A percentile compares a stretch with the other conserved stretches of the same genome.
Conservation (phyloP, 495 filamentous ascomycete species). For the Talaromyces trachyspermus region DNA sequence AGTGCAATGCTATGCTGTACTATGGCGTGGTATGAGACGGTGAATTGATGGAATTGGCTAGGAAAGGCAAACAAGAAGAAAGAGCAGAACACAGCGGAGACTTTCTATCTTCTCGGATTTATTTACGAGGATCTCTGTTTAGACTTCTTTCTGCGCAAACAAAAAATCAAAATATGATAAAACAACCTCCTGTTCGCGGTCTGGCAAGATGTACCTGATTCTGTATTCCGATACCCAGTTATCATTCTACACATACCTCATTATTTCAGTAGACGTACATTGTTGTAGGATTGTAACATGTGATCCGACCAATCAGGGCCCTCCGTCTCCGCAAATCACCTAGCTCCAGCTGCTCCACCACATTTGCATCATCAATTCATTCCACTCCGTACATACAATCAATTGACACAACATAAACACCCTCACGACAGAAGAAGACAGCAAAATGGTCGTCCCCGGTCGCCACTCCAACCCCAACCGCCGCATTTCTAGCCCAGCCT, state of each 20-base stretch:
- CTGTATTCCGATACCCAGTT: no score
- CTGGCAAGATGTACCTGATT: no score
- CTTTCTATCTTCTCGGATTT: neutral
- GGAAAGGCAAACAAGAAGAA: no score
- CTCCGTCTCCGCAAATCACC: neutral
- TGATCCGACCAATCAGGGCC: neutral
- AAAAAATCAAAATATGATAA: no score
- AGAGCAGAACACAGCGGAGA: no score
- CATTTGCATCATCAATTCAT: conserved; percentile 1
- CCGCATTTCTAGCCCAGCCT: neutral
- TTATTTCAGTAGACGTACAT: neutral
- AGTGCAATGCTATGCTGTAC: no score
- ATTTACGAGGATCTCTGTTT: no score
- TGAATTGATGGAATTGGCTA: no score
- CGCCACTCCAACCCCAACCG: conserved; percentile 1
- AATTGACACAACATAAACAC: neutral
- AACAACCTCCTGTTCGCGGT: no score
- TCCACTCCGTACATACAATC: neutral
- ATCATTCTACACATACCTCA: no score
- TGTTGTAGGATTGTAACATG: neutral
- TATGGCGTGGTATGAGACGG: no score
- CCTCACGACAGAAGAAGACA: neutral
- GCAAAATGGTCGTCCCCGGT: conserved; percentile 6
- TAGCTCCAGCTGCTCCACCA: neutral
- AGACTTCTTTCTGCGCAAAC: no score